phyloP scores from a whole-genome alignment of 371 early-diverging fungal species.

The Apophysomyces ossiformis region DNA sequence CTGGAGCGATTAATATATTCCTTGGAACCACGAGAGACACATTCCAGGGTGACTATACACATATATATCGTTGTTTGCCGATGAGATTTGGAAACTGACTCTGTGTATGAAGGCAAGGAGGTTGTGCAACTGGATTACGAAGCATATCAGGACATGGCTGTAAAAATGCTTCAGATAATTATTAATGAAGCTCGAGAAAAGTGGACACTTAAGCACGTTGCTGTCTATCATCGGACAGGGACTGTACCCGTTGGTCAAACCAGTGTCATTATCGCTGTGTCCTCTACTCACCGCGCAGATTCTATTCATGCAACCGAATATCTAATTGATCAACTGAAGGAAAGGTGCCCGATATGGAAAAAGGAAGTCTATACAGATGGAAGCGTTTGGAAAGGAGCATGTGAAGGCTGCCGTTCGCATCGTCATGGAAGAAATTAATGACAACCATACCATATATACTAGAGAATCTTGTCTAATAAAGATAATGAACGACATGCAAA shows the following conservation, averaged over 20 bases:
- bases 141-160: conserved; percentile 84
- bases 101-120: conserved; percentile 48
- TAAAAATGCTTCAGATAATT: conserved; percentile 62
- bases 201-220: conserved; percentile 72
- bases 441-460: too few relatives aligned
- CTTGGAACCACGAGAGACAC: conserved; percentile 84
- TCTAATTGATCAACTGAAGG: conserved; percentile 86
- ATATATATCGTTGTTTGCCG: too few relatives aligned
- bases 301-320: conserved; percentile 77
- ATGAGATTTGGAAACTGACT: background rate
- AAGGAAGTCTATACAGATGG: conserved; percentile 85
- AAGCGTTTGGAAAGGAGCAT: conserved; percentile 74
- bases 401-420: conserved; percentile 13
- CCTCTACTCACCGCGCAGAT: conserved; percentile 78
- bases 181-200: conserved; percentile 61
- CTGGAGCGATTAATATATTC: conserved; percentile 87
- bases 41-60: conserved; percentile 67
- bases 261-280: conserved; percentile 81
- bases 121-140: conserved; percentile 82
- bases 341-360: conserved; percentile 89
- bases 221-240: conserved; percentile 79
- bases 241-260: conserved; percentile 80
- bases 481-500: too few relatives aligned
- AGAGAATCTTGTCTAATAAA: too few relatives aligned
- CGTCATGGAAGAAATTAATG: background rate